A percentile compares a stretch with the other conserved stretches of the same genome.
Conservation (phyloP, 2,329 filamentous ascomycete genomes). For the Xylariales sp. region DNA sequence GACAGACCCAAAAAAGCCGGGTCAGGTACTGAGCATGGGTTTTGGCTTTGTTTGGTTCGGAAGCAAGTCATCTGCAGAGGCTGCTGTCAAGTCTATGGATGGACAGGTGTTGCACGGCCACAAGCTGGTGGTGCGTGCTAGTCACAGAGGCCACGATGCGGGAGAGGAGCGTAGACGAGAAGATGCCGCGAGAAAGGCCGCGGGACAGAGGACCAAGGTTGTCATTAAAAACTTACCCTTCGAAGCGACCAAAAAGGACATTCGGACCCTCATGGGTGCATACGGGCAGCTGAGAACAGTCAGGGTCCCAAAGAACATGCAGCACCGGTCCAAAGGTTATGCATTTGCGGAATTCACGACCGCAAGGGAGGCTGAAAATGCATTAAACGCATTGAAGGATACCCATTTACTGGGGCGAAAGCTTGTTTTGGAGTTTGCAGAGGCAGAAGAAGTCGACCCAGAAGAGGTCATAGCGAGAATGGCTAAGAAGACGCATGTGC, state of each 20-base stretch:
- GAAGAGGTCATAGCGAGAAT: constrained; percentile 97
- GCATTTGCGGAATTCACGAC: constrained; percentile 96
- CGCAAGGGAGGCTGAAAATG: constrained; percentile 82
- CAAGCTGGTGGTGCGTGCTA: constrained; percentile 77
- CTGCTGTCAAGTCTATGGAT: constrained; percentile 81
- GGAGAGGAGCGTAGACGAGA: constrained; percentile 81
- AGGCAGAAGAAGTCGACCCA: constrained; percentile 82
- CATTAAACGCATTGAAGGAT: constrained; percentile 84
- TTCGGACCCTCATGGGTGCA: constrained; percentile 77
- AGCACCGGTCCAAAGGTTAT: constrained; percentile 83
- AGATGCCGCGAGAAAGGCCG: constrained; percentile 76
- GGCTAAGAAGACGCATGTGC: constrained; percentile 89
- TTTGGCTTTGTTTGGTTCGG: constrained; percentile 93
- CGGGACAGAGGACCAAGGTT: constrained; percentile 79
- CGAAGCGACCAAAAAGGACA: constrained; percentile 89
- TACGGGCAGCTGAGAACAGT: constrained; percentile 93
- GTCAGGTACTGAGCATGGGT: constrained; percentile 89
- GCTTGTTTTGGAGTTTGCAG: constrained; percentile 87
- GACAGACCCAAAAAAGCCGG: constrained; percentile 83
- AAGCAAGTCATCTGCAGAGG: constrained; percentile 70
- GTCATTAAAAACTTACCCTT: constrained; percentile 98
- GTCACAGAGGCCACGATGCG: constrained; percentile 82
- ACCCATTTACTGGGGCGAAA: constrained; percentile 89
- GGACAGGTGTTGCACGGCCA: constrained; percentile 84
- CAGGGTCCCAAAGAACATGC: constrained; percentile 92